Percentiles rank a stretch among this genome's conserved stretches.
These are phyloP conservation scores for Penicillium lividum DNA, from an alignment of 495 filamentous ascomycete genomes.

Conservation along the genomic window DNA sequence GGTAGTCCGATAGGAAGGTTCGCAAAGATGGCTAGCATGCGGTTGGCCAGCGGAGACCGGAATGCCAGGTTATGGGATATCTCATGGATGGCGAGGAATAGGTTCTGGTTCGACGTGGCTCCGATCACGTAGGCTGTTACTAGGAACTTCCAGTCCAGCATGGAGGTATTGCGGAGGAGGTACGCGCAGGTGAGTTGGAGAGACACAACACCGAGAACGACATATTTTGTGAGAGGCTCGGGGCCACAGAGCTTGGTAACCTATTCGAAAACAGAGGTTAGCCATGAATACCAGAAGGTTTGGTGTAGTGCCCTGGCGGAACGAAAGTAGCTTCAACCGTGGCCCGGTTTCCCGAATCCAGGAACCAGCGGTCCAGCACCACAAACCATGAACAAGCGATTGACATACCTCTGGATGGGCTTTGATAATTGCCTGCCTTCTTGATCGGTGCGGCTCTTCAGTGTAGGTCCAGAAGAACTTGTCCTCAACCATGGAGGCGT, in stretches of 20 bases:
- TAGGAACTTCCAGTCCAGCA: slow-evolving; percentile 83
- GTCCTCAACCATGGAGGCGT: slow-evolving; percentile 45
- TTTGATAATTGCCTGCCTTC: slow-evolving; percentile 93
- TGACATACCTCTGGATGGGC: slow-evolving; percentile 87
- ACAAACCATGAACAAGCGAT: not conserved
- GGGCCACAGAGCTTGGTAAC: slow-evolving; percentile 97
- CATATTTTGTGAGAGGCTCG: slow-evolving; percentile 92
- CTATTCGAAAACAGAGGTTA: slow-evolving; percentile 43
- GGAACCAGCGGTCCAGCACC: not conserved
- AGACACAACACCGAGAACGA: slow-evolving; percentile 80
- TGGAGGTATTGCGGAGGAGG: slow-evolving; percentile 72
- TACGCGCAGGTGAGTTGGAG: slow-evolving; percentile 81
- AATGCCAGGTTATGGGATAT: slow-evolving; percentile 98
- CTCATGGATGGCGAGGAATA: slow-evolving; percentile 98
- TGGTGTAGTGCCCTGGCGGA: slow-evolving; percentile 7
- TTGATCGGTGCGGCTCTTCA: slow-evolving; percentile 92
- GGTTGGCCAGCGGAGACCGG: slow-evolving; percentile 77
- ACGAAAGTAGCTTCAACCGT: slow-evolving; percentile 3
- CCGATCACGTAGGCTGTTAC: slow-evolving; percentile 88
- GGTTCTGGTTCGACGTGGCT: slow-evolving; percentile 96
- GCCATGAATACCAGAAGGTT: slow-evolving; percentile 4
- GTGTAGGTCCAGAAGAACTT: slow-evolving; percentile 94
- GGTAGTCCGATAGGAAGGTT: slow-evolving; percentile 95
- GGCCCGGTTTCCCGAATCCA: slow-evolving; percentile 1
- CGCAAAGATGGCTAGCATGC: slow-evolving; percentile 85